A percentile compares a stretch with the other conserved stretches of the same genome.
Evolutionary conservation across 352 stramenopile species (phyloP).

Genomic region (Aphanomyces stellatus): DNA sequence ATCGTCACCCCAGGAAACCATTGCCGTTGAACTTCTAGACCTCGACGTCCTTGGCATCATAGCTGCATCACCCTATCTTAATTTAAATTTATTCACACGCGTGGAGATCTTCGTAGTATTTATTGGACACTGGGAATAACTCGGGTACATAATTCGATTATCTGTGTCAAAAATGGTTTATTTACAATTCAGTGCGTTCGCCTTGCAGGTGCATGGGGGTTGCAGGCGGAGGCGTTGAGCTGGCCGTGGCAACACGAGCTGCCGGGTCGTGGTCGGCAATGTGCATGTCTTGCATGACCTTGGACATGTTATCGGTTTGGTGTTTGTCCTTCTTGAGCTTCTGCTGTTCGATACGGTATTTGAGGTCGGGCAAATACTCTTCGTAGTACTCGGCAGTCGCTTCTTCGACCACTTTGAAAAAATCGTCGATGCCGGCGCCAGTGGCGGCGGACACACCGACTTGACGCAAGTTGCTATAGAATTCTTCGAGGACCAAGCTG

Average conservation of each 20-base stretch:
- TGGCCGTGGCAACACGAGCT: background rate
- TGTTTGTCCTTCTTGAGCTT: conserved; percentile 38
- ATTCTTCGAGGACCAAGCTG: conserved; percentile 80
- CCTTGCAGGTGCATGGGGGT: background rate
- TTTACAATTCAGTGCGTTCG: conserved; percentile 17
- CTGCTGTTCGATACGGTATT: conserved; percentile 55
- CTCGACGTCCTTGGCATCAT: background rate
- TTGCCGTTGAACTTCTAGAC: too few relatives aligned
- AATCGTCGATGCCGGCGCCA: conserved; percentile 92
- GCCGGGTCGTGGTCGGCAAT: conserved; percentile 32
- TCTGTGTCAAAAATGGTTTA: background rate
- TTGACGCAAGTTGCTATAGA: conserved; percentile 92
- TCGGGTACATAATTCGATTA: background rate
- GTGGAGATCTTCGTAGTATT: background rate
- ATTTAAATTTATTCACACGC: too few relatives aligned
- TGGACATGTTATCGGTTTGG: conserved; percentile 44
- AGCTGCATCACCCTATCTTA: background rate
- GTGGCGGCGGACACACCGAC: conserved; percentile 94
- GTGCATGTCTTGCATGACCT: conserved; percentile 78
- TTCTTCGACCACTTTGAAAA: conserved; percentile 87
- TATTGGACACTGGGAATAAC: background rate
- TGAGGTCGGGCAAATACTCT: conserved; percentile 72
- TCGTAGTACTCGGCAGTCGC: conserved; percentile 82
- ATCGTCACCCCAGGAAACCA: too few relatives aligned
- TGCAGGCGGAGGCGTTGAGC: background rate